phyloP scores from a whole-genome alignment of 2,329 filamentous ascomycete genomes.

The Clarireedia paspali region DNA sequence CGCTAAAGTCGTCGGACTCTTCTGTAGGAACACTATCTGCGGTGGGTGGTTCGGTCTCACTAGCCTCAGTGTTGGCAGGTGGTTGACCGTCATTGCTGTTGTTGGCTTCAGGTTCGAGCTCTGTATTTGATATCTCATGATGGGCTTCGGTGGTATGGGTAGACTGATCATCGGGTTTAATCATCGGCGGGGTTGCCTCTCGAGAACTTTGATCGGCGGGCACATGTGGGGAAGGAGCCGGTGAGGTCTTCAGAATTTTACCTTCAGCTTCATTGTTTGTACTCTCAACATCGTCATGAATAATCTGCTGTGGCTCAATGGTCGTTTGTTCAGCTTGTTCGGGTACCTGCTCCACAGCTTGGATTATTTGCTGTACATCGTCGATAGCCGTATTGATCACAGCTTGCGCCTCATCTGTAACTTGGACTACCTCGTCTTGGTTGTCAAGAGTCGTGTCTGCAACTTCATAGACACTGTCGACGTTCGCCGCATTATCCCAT shows the following conservation, averaged over 20 bases:
- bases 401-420: background rate
- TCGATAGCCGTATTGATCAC: background rate
- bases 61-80: background rate
- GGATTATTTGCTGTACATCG: background rate
- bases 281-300: background rate
- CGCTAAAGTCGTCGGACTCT: background rate
- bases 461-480: background rate
- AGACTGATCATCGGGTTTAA: background rate
- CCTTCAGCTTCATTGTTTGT: too few relatives aligned
- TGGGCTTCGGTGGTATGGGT: too few relatives aligned
- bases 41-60: background rate
- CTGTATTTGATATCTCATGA: too few relatives aligned
- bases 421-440: background rate
- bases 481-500: background rate
- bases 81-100: background rate
- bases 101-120: too few relatives aligned
- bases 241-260: too few relatives aligned
- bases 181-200: background rate
- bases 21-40: background rate
- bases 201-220: background rate
- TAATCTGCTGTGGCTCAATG: background rate
- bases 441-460: background rate
- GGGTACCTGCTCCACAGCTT: background rate
- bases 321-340: background rate
- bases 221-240: background rate